phyloP scores from a whole-genome alignment of 768 basidiomycete genomes.

The Ephemerocybe angulata region DNA sequence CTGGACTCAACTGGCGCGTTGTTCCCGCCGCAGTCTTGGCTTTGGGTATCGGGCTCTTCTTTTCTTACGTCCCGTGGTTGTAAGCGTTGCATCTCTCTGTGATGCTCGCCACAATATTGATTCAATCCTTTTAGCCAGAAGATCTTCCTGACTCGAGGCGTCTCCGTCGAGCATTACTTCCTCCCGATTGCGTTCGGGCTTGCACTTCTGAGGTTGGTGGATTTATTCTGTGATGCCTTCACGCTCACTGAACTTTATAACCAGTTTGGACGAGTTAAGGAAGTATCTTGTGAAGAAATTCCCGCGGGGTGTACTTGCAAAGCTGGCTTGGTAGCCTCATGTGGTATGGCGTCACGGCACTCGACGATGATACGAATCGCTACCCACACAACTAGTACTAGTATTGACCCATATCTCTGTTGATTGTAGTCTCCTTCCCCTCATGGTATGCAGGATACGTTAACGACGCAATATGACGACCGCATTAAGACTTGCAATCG shows the following conservation, averaged over 20 bases:
- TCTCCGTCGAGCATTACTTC: background rate
- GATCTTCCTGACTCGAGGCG: background rate
- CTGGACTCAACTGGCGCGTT: conserved; percentile 39
- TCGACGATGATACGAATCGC: too few relatives aligned
- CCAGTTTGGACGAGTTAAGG: background rate
- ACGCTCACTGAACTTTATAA: background rate
- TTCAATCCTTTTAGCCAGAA: background rate
- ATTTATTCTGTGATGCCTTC: background rate
- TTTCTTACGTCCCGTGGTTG: conserved; percentile 40
- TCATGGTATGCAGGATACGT: too few relatives aligned
- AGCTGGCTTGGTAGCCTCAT: background rate
- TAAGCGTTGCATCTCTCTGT: conserved; percentile 11
- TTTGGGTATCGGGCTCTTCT: conserved; percentile 42
- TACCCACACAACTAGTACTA: too few relatives aligned
- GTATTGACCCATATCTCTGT: too few relatives aligned
- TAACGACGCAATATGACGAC: too few relatives aligned
- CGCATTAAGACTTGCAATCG: too few relatives aligned
- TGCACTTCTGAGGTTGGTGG: background rate
- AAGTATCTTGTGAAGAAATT: background rate
- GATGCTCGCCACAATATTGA: background rate
- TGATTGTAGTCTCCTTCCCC: too few relatives aligned
- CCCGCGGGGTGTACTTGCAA: background rate
- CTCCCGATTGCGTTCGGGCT: background rate
- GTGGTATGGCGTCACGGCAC: too few relatives aligned
- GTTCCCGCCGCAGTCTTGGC: conserved; percentile 44